Conservation (phyloP, 1,284 basidiomycete species). For the Irpex lacteus region DNA sequence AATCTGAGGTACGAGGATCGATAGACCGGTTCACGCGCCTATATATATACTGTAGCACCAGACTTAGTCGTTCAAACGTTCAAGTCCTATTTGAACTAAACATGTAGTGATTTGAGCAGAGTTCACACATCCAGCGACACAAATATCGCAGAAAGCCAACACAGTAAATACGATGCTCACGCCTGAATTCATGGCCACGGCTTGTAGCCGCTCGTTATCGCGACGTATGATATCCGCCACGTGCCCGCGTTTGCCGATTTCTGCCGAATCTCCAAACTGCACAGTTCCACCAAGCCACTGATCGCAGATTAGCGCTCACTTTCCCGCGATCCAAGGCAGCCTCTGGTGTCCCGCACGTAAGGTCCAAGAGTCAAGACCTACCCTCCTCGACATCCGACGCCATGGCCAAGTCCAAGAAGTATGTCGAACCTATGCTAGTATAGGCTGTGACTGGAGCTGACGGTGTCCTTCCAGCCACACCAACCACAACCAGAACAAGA, state of each 20-base stretch:
- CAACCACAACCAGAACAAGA: slow-evolving; percentile 93
- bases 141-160: too few relatives aligned
- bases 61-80: too few relatives aligned
- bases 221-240: not conserved
- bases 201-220: too few relatives aligned
- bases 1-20: too few relatives aligned
- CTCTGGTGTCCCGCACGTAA: not conserved
- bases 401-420: slow-evolving; percentile 88
- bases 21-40: too few relatives aligned
- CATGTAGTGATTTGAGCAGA: too few relatives aligned
- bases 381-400: slow-evolving; percentile 32
- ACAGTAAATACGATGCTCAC: too few relatives aligned
- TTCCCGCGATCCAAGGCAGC: not conserved
- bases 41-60: too few relatives aligned
- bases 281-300: slow-evolving; percentile 20
- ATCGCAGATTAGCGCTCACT: not conserved
- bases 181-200: too few relatives aligned
- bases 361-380: slow-evolving; percentile 29
- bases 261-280: slow-evolving; percentile 5
- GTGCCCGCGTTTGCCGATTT: not conserved
- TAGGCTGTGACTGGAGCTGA: not conserved
- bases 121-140: too few relatives aligned
- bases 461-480: slow-evolving; percentile 57
- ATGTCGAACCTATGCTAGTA: slow-evolving; percentile 1
- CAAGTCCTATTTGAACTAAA: too few relatives aligned